Base-by-base conservation (phyloP, 306 rosid genomes). In the Begonia loranthoides region DNA sequence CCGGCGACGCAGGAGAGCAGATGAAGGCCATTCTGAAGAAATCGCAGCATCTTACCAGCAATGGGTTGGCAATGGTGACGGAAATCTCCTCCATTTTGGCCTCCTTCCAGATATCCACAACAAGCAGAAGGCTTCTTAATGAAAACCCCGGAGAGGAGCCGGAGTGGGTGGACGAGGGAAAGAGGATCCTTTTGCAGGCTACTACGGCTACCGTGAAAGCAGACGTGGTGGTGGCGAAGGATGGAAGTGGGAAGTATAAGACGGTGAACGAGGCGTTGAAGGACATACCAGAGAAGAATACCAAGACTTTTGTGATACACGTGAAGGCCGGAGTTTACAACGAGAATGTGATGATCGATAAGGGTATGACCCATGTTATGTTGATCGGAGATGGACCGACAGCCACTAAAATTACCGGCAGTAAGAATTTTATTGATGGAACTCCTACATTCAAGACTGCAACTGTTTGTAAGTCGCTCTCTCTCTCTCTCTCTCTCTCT, bases 351-450 rank as follows among this genome's bases (percentile, higher is more conserved):
- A 13, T 7, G 1, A 9, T 80, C 14, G 9, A 17, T 4, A 54
- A 54, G 43, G 0, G 3, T 3, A 52, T 68, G 79, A 54, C 58
- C 17, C 15, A 47, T 57, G 54, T 80, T 41, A 63, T 59, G 0
- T 24, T 80, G 54, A 24, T 65, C 2, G 88, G 84, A 4, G 88
- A 80, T 50, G 88, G 88, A 4, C 79, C 88, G 1, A 58, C 70
- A 4, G 66, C 66, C 24, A 73, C 88, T 8, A 62, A 1, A 17
- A 54, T 80, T 62, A 60, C 65, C 1, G 75, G 66, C 4, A 69
- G 12, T 49, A 16, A 36, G 11, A 74, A 66, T 48, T 65, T 13
- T 6, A 15, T n/a, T 0, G 84, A 77, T 3, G 88, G 88, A 9
- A 0, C 15, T n/a, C 50, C 49, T 15, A 69, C 79, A 10, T 76